These are phyloP conservation scores for Skeletonema potamos DNA, from an alignment of 108 stramenopile species.

Conservation along the genomic window DNA sequence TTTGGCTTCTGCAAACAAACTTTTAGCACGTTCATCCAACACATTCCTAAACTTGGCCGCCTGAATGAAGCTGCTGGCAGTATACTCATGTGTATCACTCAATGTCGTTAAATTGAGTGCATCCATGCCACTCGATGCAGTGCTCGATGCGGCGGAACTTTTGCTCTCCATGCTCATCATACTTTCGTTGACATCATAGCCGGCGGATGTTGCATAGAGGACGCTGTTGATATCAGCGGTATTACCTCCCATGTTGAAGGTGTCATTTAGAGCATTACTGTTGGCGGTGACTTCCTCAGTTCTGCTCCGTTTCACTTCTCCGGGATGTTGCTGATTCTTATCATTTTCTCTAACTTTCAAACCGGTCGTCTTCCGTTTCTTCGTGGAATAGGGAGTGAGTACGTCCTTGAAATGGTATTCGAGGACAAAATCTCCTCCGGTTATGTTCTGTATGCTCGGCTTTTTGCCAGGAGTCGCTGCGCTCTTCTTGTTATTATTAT, in stretches of 20 bases:
- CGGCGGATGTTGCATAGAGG: conserved; percentile 3
- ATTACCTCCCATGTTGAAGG: conserved; percentile 26
- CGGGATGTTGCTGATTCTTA: not conserved
- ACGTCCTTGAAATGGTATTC: conserved; percentile 19
- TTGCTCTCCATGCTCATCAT: conserved; percentile 9
- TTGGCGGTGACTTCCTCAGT: not conserved
- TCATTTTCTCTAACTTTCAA: not conserved
- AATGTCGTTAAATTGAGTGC: conserved; percentile 31
- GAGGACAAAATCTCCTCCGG: conserved; percentile 7
- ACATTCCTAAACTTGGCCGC: conserved; percentile 29
- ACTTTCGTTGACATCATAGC: conserved; percentile 3
- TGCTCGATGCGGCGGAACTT: not conserved
- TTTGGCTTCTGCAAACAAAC: conserved; percentile 6
- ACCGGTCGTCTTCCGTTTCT: conserved; percentile 3
- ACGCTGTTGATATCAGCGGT: conserved; percentile 34
- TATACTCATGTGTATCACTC: conserved; percentile 82
- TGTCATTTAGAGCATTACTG: conserved; percentile 14
- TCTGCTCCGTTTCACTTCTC: not conserved
- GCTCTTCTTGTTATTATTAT: not conserved
- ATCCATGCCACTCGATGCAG: conserved; percentile 4
- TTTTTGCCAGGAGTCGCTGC: not conserved
- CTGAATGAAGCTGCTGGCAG: conserved; percentile 73
- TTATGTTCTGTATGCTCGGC: not conserved
- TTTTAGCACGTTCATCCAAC: conserved; percentile 24
- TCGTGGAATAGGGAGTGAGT: conserved; percentile 18